A percentile compares a stretch with the other conserved stretches of the same genome.
phyloP scores from a whole-genome alignment of 2,329 filamentous ascomycete species.

The Aureobasidium sp. region DNA sequence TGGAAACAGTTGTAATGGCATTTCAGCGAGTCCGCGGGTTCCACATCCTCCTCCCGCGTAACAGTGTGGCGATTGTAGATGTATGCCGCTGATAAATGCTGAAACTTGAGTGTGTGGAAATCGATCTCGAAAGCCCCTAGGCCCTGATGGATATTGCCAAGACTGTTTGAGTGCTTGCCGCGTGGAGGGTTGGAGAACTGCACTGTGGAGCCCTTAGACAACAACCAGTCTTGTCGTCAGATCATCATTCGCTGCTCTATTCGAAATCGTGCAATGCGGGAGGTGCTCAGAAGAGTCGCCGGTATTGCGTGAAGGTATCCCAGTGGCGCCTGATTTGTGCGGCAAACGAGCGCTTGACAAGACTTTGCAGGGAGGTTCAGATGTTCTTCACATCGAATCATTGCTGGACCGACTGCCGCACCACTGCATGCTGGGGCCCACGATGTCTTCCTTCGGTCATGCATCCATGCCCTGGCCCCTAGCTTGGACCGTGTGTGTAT shows the following conservation, averaged over 20 bases:
- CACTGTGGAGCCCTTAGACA: background rate
- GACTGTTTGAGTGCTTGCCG: constrained; percentile 4
- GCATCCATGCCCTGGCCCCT: constrained; percentile 8
- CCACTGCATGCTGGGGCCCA: constrained; percentile 11
- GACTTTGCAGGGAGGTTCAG: background rate
- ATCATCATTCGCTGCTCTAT: background rate
- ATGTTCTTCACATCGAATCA: constrained; percentile 4
- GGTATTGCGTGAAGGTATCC: background rate
- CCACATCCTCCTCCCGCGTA: background rate
- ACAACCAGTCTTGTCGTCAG: background rate
- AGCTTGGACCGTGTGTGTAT: constrained; percentile 6
- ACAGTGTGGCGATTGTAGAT: background rate
- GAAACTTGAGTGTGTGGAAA: background rate
- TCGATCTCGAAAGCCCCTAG: background rate
- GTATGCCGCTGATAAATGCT: background rate
- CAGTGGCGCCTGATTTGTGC: background rate
- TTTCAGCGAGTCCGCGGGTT: background rate
- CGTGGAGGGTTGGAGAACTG: constrained; percentile 1
- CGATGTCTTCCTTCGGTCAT: background rate
- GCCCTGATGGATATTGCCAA: background rate
- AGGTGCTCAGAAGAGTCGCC: background rate
- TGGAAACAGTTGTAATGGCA: background rate
- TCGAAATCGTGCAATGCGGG: background rate
- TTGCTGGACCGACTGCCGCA: constrained; percentile 7
- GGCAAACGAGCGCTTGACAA: background rate